Evolutionary conservation across 2,329 filamentous ascomycete genomes (phyloP).

Genomic region (Cadophora malorum): DNA sequence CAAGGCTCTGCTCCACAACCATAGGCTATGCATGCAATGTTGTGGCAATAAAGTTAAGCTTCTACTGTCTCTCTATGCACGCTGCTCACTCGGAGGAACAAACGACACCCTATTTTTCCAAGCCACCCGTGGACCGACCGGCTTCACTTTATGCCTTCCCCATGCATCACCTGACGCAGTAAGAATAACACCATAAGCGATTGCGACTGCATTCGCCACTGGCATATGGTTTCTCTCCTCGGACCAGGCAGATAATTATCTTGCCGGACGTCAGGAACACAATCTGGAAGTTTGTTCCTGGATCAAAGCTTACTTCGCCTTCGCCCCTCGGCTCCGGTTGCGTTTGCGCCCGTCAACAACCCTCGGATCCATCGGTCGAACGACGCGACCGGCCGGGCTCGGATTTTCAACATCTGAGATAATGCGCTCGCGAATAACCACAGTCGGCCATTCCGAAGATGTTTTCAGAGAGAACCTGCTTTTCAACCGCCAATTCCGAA

Average conservation of each 20-base stretch:
- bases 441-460: neutral
- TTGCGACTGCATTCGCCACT: conserved; percentile 12
- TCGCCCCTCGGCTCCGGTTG: neutral
- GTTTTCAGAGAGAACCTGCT: neutral
- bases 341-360: neutral
- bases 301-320: neutral
- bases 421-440: neutral
- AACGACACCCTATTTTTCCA: neutral
- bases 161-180: conserved; percentile 1
- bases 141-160: neutral
- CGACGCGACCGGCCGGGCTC: neutral
- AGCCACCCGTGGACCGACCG: neutral
- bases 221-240: neutral
- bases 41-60: neutral
- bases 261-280: neutral
- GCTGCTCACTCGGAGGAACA: neutral
- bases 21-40: neutral
- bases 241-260: neutral
- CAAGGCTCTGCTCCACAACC: neutral
- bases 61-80: neutral
- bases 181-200: conserved; percentile 1
- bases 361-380: neutral
- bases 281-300: neutral
- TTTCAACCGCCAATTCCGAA: conserved; percentile 35
- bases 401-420: neutral